Evolutionary conservation across 345 rosid species (phyloP).

Genomic region (Turnera subulata): DNA sequence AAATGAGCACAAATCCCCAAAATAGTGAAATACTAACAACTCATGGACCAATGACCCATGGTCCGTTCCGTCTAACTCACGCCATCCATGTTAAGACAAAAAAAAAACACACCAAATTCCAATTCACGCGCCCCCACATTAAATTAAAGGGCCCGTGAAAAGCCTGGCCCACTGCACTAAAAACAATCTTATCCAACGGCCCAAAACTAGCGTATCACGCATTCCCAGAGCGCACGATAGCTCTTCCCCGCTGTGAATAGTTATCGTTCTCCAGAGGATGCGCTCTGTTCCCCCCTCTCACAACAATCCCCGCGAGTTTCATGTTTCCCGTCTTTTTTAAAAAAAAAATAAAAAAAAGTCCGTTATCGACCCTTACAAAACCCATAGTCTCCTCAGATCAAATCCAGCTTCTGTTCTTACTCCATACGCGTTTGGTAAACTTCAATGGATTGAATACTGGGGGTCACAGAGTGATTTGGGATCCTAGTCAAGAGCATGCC

Average conservation of each 20-base stretch:
- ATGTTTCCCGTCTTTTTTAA: neutral
- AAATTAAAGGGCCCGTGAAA: neutral
- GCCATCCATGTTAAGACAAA: neutral
- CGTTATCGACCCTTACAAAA: slow-evolving; percentile 27
- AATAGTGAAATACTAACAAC: no score
- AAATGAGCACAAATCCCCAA: no score
- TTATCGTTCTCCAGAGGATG: slow-evolving; percentile 27
- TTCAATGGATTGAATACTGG: slow-evolving; percentile 55
- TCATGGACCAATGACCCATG: no score
- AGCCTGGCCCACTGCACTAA: neutral
- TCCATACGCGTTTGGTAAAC: slow-evolving; percentile 48
- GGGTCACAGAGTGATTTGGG: slow-evolving; percentile 50
- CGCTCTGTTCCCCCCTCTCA: slow-evolving; percentile 34
- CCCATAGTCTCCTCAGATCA: slow-evolving; percentile 8
- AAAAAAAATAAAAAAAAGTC: neutral
- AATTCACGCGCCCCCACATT: neutral
- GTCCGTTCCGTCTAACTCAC: neutral
- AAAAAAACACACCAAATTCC: neutral
- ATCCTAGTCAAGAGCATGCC: slow-evolving; percentile 44
- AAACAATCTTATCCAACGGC: slow-evolving; percentile 26
- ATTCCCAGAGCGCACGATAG: slow-evolving; percentile 28
- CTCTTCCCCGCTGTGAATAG: slow-evolving; percentile 10
- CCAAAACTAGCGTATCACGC: neutral
- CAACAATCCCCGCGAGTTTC: slow-evolving; percentile 28
- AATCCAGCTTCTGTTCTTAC: slow-evolving; percentile 55